Percentiles rank a stretch among this genome's conserved stretches.
These are phyloP conservation scores for Aspergillus proliferans DNA, from an alignment of 2,329 filamentous ascomycete genomes.

Conservation along the genomic window DNA sequence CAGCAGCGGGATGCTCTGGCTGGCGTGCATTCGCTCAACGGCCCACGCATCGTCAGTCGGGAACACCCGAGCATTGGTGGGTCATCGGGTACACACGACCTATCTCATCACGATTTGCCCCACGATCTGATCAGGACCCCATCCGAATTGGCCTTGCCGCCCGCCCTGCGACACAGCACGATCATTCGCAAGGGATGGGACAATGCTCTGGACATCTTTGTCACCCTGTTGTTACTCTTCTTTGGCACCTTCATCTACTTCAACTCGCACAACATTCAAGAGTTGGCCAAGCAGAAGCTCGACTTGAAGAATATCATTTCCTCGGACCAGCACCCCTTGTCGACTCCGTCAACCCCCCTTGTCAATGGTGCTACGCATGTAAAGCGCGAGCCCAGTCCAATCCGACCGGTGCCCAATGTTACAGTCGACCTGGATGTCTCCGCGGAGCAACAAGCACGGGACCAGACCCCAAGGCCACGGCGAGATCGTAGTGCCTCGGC, in stretches of 20 bases:
- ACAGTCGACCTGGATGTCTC: conserved; percentile 26
- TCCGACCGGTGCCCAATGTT: conserved; percentile 20
- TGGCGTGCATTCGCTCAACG: conserved; percentile 63
- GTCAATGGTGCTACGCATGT: conserved; percentile 18
- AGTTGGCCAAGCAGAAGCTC: conserved; percentile 38
- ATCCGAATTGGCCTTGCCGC: conserved; percentile 32
- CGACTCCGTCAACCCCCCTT: conserved; percentile 35
- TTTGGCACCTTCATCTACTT: conserved; percentile 39
- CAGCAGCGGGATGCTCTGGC: conserved; percentile 59
- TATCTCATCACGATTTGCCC: conserved; percentile 33
- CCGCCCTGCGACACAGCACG: conserved; percentile 35
- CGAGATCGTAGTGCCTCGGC: conserved; percentile 13
- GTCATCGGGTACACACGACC: conserved; percentile 24
- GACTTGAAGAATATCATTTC: conserved; percentile 41
- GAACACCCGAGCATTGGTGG: conserved; percentile 43
- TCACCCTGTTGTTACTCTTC: conserved; percentile 35
- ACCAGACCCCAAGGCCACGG: conserved; percentile 25
- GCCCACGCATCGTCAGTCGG: conserved; percentile 29
- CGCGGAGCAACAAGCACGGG: conserved; percentile 14
- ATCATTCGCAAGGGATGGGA: conserved; percentile 43
- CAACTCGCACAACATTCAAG: conserved; percentile 36
- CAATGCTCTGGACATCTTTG: conserved; percentile 40
- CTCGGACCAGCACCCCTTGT: conserved; percentile 30
- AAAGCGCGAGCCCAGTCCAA: conserved; percentile 20
- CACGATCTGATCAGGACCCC: conserved; percentile 29